Percentiles rank a stretch among this genome's conserved stretches.
Conservation (phyloP, 2,329 filamentous ascomycete species). For the Ambrosiella cleistominuta region DNA sequence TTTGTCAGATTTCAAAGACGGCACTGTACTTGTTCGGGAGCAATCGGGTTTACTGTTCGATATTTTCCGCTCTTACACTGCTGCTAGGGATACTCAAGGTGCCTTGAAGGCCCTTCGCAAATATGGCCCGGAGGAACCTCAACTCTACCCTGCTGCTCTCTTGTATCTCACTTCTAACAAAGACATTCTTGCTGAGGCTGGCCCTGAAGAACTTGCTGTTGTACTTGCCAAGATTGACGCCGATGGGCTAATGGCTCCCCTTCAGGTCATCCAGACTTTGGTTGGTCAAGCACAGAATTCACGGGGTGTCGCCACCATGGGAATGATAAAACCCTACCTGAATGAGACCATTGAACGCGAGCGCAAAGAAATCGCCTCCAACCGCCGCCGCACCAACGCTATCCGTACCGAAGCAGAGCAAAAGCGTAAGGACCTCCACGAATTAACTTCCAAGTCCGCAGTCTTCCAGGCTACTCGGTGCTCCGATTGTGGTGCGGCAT, state of each 20-base stretch:
- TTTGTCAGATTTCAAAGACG: slow-evolving; percentile 74
- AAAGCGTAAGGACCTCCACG: slow-evolving; percentile 61
- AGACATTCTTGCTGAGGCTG: slow-evolving; percentile 66
- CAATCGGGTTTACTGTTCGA: slow-evolving; percentile 83
- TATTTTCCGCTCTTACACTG: slow-evolving; percentile 91
- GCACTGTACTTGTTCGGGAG: slow-evolving; percentile 82
- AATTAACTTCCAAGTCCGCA: slow-evolving; percentile 60
- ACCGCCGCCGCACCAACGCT: slow-evolving; percentile 63
- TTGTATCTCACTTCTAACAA: slow-evolving; percentile 84
- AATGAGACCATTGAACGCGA: slow-evolving; percentile 77
- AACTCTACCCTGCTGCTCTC: slow-evolving; percentile 79
- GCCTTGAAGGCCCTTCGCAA: slow-evolving; percentile 80
- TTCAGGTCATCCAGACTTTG: slow-evolving; percentile 91
- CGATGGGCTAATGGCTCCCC: slow-evolving; percentile 80
- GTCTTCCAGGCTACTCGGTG: slow-evolving; percentile 87
- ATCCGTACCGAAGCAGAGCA: slow-evolving; percentile 70
- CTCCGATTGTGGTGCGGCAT: slow-evolving; percentile 55
- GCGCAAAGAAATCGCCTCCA: slow-evolving; percentile 63
- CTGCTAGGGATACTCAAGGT: slow-evolving; percentile 76
- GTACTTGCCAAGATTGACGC: slow-evolving; percentile 76
- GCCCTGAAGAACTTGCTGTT: slow-evolving; percentile 58
- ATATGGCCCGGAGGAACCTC: slow-evolving; percentile 80
- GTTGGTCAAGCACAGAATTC: slow-evolving; percentile 33
- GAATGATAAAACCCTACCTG: slow-evolving; percentile 88
- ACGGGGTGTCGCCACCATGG: slow-evolving; percentile 73